Conservation (phyloP, 495 filamentous ascomycete genomes). For the Tetracladium setigerum region DNA sequence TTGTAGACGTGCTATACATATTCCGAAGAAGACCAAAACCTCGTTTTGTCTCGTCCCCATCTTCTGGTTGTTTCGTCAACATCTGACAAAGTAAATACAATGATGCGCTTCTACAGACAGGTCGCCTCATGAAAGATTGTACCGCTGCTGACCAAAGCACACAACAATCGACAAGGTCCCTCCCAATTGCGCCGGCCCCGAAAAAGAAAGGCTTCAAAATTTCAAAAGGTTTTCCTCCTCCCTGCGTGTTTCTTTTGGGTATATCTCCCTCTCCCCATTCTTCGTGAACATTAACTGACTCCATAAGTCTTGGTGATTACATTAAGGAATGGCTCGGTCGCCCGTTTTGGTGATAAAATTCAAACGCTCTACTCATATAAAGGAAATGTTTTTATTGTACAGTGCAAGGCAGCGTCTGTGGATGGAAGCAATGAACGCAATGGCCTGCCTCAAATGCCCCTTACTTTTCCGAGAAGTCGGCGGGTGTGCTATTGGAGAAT, state of each 20-base stretch:
- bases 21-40: too few species aligned
- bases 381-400: slow-evolving; percentile 14
- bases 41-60: too few species aligned
- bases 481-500: slow-evolving; percentile 21
- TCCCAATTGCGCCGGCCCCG: too few species aligned
- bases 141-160: too few species aligned
- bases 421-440: too few species aligned
- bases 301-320: slow-evolving; percentile 13
- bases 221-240: not conserved
- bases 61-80: too few species aligned
- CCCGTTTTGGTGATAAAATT: slow-evolving; percentile 1
- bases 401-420: not conserved
- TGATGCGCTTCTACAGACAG: too few species aligned
- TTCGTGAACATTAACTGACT: slow-evolving; percentile 21
- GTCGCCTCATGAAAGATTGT: too few species aligned
- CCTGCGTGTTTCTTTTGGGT: slow-evolving; percentile 18
- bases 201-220: too few species aligned
- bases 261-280: slow-evolving; percentile 14
- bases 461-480: slow-evolving; percentile 22
- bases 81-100: too few species aligned
- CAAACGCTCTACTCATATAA: slow-evolving; percentile 15
- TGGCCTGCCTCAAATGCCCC: not conserved
- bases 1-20: too few species aligned
- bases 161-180: too few species aligned
- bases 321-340: slow-evolving; percentile 18